Base-by-base conservation (phyloP, 106 monocot species). In the Platanthera zijinensis region DNA sequence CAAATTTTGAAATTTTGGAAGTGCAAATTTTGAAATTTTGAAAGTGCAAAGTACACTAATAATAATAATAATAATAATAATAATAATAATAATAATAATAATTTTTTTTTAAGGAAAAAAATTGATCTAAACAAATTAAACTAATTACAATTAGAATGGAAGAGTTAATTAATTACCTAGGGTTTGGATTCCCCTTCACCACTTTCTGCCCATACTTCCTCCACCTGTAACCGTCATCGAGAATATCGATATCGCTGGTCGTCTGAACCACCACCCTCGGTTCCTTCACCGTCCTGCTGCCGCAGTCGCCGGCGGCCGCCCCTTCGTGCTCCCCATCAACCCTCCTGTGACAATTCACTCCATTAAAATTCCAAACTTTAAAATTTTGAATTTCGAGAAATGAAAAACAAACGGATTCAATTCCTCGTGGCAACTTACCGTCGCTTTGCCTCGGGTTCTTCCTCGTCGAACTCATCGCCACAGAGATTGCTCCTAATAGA, bases 131-230 rank as follows among this genome's bases (percentile, higher is more conserved):
- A 56, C 13, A 14, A 56, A 56, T 0, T 39, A 39, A 39, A 39
- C 1, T 39, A 39, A 39, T 39, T 39, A 39, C 39, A 39, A 39
- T 39, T 39, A 39, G 39, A 39, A 39, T 39, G 3, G 1, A 63
- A 63, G 22, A 28, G 2, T 25, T 14, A 17, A 18, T 66, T 19
- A 66, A 39, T 85, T 66, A 86, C 86, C 86, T 87, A 54, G 87
- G 87, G 46, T 87, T 84, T 52, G 84, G 87, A 82, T 87, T 87
- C 57, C 87, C 87, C 73, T 87, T 87, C 61, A 87, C 87, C 39
- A 87, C 87, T 25, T 87, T 87, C 69, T 87, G 87, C 81, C 87
- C 87, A 57, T 87, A 87, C 52, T 87, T 87, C 30, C 87, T 84
- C 87, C 87, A 87, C 3, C 84, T 57, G 39, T 87, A 87, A 0